phyloP scores from a whole-genome alignment of 129 eudicot genomes.

The Kitagawia praeruptora region DNA sequence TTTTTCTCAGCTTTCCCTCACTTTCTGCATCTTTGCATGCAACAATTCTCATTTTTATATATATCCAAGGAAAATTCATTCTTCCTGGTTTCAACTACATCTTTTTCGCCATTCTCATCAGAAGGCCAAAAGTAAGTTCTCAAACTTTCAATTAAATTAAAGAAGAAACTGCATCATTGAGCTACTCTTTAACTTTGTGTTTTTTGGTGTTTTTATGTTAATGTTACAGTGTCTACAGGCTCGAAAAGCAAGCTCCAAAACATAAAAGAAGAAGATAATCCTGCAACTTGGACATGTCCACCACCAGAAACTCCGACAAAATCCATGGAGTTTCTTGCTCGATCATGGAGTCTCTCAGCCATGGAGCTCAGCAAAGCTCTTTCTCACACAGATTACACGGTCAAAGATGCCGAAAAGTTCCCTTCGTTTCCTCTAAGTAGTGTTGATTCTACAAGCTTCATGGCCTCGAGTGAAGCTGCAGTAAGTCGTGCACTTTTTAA shows the following conservation, averaged over 20 bases:
- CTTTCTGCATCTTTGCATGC: slow-evolving; percentile 8
- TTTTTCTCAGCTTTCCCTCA: neutral
- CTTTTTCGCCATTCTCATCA: neutral
- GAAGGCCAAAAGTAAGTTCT: slow-evolving; percentile 22
- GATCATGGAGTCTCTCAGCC: slow-evolving; percentile 90
- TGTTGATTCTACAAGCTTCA: slow-evolving; percentile 9
- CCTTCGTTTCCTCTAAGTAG: slow-evolving; percentile 10
- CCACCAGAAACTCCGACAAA: slow-evolving; percentile 88
- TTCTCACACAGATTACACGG: slow-evolving; percentile 25
- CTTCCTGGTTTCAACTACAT: neutral
- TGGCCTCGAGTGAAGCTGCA: slow-evolving; percentile 16
- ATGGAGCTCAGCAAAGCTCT: slow-evolving; percentile 72
- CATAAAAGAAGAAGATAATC: slow-evolving; percentile 55
- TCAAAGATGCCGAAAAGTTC: slow-evolving; percentile 21
- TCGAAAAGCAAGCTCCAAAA: slow-evolving; percentile 35
- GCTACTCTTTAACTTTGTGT: slow-evolving; percentile 3
- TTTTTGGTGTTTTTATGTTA: slow-evolving; percentile 10
- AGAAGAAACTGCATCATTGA: neutral
- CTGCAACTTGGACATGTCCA: slow-evolving; percentile 47
- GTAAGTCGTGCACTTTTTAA: slow-evolving; percentile 24
- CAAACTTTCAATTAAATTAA: neutral
- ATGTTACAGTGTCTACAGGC: slow-evolving; percentile 38
- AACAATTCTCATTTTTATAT: neutral
- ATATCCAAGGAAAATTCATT: neutral
- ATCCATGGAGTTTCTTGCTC: slow-evolving; percentile 86